phyloP scores from a whole-genome alignment of 306 rosid species.

The Heteromeles arbutifolia region DNA sequence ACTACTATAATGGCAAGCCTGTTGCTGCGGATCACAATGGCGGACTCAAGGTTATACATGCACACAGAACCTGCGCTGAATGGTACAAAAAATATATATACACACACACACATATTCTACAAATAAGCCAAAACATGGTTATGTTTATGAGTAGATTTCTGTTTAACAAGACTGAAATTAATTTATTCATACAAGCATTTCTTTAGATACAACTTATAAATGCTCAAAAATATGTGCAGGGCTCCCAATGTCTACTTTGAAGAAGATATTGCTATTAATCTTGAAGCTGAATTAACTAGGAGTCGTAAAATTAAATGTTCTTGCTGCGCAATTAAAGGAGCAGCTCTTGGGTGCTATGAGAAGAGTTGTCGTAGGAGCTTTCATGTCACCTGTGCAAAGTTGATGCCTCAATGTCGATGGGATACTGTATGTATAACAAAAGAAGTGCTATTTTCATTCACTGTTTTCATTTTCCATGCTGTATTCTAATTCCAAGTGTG shows the following conservation, averaged over 20 bases:
- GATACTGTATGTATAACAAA: slow-evolving; percentile 47
- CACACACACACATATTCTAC: neutral
- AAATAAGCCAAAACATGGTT: neutral
- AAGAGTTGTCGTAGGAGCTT: slow-evolving; percentile 88
- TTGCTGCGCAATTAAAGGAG: slow-evolving; percentile 84
- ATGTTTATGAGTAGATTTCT: neutral
- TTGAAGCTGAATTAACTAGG: slow-evolving; percentile 81
- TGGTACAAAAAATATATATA: slow-evolving; percentile 39
- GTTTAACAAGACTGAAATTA: neutral
- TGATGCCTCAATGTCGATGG: slow-evolving; percentile 85
- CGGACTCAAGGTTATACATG: slow-evolving; percentile 59
- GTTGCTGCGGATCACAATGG: slow-evolving; percentile 46
- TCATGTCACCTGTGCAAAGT: slow-evolving; percentile 80
- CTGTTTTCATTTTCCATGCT: neutral
- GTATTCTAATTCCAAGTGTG: neutral
- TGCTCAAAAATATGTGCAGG: slow-evolving; percentile 41
- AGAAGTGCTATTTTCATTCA: neutral
- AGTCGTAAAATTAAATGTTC: slow-evolving; percentile 79
- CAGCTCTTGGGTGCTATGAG: slow-evolving; percentile 83
- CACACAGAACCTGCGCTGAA: slow-evolving; percentile 83
- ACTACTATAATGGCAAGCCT: slow-evolving; percentile 58
- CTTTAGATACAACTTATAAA: neutral
- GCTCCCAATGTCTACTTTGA: slow-evolving; percentile 90
- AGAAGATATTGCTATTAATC: slow-evolving; percentile 63
- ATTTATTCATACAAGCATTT: neutral